Base-by-base conservation (phyloP, 352 stramenopile genomes). In the Globisporangium recalcitrans region DNA sequence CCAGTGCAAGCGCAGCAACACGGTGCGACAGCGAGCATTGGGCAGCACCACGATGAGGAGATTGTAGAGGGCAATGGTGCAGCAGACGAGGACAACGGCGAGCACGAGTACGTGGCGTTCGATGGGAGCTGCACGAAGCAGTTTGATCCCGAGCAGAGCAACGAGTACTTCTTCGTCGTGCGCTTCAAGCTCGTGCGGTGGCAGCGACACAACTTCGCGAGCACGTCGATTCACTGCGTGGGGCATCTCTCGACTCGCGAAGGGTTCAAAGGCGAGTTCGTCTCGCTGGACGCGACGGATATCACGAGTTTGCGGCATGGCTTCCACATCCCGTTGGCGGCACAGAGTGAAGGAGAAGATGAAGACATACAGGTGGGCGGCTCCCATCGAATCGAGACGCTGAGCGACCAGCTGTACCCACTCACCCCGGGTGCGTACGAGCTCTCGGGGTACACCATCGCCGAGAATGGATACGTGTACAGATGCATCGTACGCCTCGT, bases 391-490 rank as follows among this genome's bases (percentile, higher is more conserved):
- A 24, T 72, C 9, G 66, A 80, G 38, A 7, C 36, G 0, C 2
- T 82, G 47, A 32, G 56, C 4, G 61, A 68, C 1, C 64, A 70
- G 11, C 55, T 90, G 49, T 64, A 69, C 16, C 80, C 78, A 6
- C 52, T 90, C 31, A 87, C 74, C 0, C 77, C 78, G 4, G 80
- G 80, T n/a, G 49, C 29, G 0, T 90, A 90, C 47, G 63, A 74
- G 26, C 26, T 90, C n/a, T 65, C 67, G 22, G 80, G 80, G 14
- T 78, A 76, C 48, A 87, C 80, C 1, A 81, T 90, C 9, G 78
- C 72, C 9, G 72, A 78, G 51, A 87, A 82, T 36, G 68, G 71
- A 22, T 77, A 80, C 31, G 77, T 88, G 8, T 87, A 88, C 64
- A 72, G 83, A 54, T 90, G 76, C 47, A 31, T 42, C 2, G 68